These are phyloP conservation scores for Diplodia intermedia DNA, from an alignment of 2,329 filamentous ascomycete genomes.

Conservation along the genomic window DNA sequence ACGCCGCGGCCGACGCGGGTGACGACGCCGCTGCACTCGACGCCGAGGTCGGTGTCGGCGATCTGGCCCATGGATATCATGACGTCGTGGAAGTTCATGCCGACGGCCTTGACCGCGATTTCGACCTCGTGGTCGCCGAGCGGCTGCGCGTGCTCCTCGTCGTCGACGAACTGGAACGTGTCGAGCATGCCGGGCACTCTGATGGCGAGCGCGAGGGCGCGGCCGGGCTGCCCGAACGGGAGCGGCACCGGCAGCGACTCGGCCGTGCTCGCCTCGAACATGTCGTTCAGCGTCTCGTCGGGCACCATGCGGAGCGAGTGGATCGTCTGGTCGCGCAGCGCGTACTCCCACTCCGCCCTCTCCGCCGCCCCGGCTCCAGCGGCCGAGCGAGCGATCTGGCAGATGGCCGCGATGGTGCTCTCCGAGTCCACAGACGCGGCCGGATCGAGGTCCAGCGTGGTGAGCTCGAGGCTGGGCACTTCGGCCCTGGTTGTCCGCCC, in stretches of 20 bases:
- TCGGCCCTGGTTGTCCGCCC: slow-evolving; percentile 10
- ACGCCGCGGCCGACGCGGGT: slow-evolving; percentile 66
- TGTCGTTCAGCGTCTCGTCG: too few relatives aligned
- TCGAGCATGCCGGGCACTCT: slow-evolving; percentile 13
- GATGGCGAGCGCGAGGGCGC: slow-evolving; percentile 15
- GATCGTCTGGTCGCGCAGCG: not conserved
- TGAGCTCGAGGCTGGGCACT: slow-evolving; percentile 2
- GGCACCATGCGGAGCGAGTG: too few relatives aligned
- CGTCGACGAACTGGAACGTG: slow-evolving; percentile 15
- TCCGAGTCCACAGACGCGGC: not conserved
- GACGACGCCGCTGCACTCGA: slow-evolving; percentile 71
- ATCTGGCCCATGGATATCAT: slow-evolving; percentile 35
- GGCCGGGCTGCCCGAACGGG: slow-evolving; percentile 2
- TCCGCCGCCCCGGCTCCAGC: not conserved
- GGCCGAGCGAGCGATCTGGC: not conserved
- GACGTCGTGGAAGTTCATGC: slow-evolving; percentile 33
- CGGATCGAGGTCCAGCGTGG: slow-evolving; percentile 22
- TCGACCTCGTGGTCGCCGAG: slow-evolving; percentile 33
- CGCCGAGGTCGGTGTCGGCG: slow-evolving; percentile 33
- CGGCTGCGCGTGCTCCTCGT: slow-evolving; percentile 4
- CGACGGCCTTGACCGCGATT: slow-evolving; percentile 32
- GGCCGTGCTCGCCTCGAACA: too few relatives aligned
- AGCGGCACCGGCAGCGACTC: not conserved
- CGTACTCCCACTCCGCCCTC: not conserved
- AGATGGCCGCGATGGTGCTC: not conserved